Evolutionary conservation across 306 rosid genomes (phyloP).

Genomic region (Cercis canadensis): DNA sequence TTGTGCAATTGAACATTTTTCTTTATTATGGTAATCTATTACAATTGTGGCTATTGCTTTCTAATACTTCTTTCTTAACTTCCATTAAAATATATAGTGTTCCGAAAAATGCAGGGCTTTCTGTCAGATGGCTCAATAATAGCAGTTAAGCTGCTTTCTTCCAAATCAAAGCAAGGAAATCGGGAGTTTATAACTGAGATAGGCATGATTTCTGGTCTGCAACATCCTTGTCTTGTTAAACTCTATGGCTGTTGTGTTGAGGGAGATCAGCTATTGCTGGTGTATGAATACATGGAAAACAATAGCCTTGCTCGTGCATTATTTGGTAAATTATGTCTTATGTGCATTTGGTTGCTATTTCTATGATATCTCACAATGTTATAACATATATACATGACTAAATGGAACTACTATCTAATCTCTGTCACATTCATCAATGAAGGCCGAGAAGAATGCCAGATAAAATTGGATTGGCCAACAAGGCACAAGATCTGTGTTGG

Average conservation of each 20-base stretch:
- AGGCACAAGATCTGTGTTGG: conserved; percentile 62
- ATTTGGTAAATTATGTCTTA: conserved; percentile 41
- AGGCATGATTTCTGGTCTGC: conserved; percentile 53
- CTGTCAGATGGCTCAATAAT: conserved; percentile 44
- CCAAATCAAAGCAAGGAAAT: conserved; percentile 55
- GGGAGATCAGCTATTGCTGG: conserved; percentile 45
- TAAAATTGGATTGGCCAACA: conserved; percentile 59
- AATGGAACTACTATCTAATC: conserved; percentile 4
- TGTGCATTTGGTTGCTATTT: background rate
- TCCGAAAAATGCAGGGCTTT: conserved; percentile 41
- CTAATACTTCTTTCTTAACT: no score
- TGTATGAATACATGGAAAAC: conserved; percentile 58
- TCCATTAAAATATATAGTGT: no score
- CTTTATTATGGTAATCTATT: no score
- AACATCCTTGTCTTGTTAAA: conserved; percentile 51
- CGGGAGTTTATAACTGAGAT: conserved; percentile 56
- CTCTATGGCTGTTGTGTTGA: conserved; percentile 58
- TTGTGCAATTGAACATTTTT: no score
- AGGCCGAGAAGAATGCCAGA: conserved; percentile 29
- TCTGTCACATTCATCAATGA: conserved; percentile 26
- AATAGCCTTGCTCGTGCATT: conserved; percentile 52
- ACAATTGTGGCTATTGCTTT: background rate
- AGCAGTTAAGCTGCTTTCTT: conserved; percentile 53
- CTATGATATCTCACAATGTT: background rate
- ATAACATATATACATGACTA: conserved; percentile 1